Conservation (phyloP, 208 protist species). For the Trichomonas tenax region DNA sequence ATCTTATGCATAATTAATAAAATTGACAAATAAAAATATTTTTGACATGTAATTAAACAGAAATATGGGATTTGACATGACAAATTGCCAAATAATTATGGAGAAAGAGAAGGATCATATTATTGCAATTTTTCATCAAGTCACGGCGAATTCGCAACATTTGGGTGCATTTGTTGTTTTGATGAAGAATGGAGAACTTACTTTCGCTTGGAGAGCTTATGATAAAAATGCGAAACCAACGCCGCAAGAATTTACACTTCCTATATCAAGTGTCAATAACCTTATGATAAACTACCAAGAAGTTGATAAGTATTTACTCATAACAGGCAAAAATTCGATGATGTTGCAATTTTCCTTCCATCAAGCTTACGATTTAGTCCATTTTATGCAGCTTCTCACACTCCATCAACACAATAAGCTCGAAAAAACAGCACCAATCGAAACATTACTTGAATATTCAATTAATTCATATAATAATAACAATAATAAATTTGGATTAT, state of each 20-base stretch:
- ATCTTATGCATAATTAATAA: no score
- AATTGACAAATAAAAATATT: no score
- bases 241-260: neutral
- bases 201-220: neutral
- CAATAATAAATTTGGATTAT: no score
- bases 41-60: no score
- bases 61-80: no score
- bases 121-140: neutral
- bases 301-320: neutral
- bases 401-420: neutral
- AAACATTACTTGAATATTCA: neutral
- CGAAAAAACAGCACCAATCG: neutral
- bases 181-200: neutral
- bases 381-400: neutral
- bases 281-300: neutral
- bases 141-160: neutral
- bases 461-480: neutral
- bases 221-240: neutral
- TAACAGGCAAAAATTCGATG: neutral
- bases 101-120: neutral
- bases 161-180: neutral
- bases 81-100: no score
- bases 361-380: neutral
- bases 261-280: neutral
- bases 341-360: neutral